phyloP scores from a whole-genome alignment of 2,329 filamentous ascomycete genomes.

The Fusarium armeniacum region DNA sequence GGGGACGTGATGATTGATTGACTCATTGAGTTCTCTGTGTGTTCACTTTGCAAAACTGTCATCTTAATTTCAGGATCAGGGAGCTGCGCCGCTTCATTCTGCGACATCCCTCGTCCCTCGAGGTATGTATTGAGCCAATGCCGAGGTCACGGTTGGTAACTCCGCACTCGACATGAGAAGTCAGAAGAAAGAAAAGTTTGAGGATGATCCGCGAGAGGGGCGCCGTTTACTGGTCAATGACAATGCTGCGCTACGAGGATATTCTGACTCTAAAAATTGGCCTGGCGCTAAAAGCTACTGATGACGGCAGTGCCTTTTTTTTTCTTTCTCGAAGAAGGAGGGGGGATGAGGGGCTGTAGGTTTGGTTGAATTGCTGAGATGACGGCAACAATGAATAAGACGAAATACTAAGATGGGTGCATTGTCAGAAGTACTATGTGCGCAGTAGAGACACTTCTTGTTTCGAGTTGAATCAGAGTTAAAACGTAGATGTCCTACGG shows the following conservation, averaged over 20 bases:
- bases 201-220: slow-evolving; percentile 38
- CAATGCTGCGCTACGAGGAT: slow-evolving; percentile 28
- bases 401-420: background rate
- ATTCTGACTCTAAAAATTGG: slow-evolving; percentile 44
- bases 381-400: background rate
- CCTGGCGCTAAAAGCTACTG: slow-evolving; percentile 43
- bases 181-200: slow-evolving; percentile 28
- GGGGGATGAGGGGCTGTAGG: slow-evolving; percentile 34
- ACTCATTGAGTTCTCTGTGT: slow-evolving; percentile 37
- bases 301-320: slow-evolving; percentile 49
- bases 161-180: slow-evolving; percentile 4
- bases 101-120: slow-evolving; percentile 2
- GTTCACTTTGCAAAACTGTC: slow-evolving; percentile 35
- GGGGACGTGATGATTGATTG: slow-evolving; percentile 33
- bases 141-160: slow-evolving; percentile 41
- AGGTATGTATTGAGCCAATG: slow-evolving; percentile 24
- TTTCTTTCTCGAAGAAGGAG: slow-evolving; percentile 7
- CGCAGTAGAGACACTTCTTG: background rate
- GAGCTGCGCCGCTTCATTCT: slow-evolving; percentile 19
- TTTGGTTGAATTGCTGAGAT: slow-evolving; percentile 6
- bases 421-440: background rate
- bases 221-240: slow-evolving; percentile 38
- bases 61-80: slow-evolving; percentile 20
- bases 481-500: background rate
- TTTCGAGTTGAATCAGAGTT: background rate